phyloP scores from a whole-genome alignment of 176 grass and related monocot species.

The Musa acuminata region DNA sequence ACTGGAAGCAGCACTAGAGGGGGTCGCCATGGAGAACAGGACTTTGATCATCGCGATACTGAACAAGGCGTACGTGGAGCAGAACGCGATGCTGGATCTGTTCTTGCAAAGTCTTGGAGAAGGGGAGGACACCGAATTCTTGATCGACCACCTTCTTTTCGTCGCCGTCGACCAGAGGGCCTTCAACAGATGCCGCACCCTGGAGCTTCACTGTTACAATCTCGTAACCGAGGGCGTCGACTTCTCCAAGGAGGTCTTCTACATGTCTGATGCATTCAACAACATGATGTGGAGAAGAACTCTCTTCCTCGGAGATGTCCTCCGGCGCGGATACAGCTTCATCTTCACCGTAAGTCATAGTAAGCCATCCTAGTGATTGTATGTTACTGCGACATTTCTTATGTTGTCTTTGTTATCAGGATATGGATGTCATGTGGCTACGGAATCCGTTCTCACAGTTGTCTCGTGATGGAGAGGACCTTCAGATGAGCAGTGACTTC shows the following conservation, averaged over 20 bases:
- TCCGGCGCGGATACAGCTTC: too few species aligned
- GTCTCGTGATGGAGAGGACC: background rate
- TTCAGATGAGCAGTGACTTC: background rate
- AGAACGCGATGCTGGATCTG: constrained; percentile 38
- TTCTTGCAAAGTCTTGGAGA: constrained; percentile 42
- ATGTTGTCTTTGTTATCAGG: background rate
- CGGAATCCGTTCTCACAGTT: constrained; percentile 3
- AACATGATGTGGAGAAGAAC: constrained; percentile 72
- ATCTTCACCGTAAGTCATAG: constrained; percentile 44
- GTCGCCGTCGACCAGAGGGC: constrained; percentile 34
- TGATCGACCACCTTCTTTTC: constrained; percentile 49
- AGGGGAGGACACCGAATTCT: constrained; percentile 39
- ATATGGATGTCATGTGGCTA: constrained; percentile 22
- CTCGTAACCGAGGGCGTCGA: constrained; percentile 20
- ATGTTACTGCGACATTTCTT: background rate
- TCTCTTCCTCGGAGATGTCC: constrained; percentile 48
- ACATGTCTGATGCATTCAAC: constrained; percentile 62
- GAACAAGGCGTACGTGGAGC: constrained; percentile 13
- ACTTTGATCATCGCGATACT: background rate
- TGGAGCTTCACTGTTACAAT: constrained; percentile 30
- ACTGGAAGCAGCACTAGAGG: too few species aligned
- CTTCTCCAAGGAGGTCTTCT: constrained; percentile 58
- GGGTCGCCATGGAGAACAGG: too few species aligned
- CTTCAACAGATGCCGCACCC: constrained; percentile 25
- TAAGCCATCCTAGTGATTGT: too few species aligned